A percentile compares a stretch with the other conserved stretches of the same genome.
Evolutionary conservation across 1,284 basidiomycete genomes (phyloP).

Genomic region (Trichosporon sp.): DNA sequence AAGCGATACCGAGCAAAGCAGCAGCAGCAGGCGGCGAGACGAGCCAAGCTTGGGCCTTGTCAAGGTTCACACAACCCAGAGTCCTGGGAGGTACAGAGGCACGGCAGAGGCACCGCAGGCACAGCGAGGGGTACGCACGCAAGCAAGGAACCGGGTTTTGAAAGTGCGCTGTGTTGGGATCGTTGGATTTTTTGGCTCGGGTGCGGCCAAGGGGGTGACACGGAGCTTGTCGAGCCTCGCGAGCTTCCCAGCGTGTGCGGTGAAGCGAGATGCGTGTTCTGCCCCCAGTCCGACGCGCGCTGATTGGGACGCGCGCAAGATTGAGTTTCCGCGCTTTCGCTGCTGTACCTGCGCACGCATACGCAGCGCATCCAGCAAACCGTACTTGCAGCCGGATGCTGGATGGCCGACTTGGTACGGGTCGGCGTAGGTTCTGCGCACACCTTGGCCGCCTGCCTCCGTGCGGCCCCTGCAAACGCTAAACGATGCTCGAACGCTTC

Average conservation of each 20-base stretch:
- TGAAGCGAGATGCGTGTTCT: not conserved
- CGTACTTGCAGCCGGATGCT: not conserved
- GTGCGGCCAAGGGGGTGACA: not conserved
- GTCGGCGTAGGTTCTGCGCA: not conserved
- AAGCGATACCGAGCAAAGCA: not conserved
- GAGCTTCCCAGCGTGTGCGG: not conserved
- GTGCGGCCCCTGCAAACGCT: not conserved
- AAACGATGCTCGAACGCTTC: not conserved
- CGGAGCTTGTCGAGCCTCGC: not conserved
- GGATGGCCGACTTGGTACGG: not conserved
- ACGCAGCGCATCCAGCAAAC: not conserved
- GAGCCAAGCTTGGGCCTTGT: not conserved
- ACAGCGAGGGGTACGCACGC: not conserved
- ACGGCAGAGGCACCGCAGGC: not conserved
- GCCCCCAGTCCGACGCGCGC: not conserved
- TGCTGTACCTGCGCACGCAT: not conserved
- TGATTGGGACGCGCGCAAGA: not conserved
- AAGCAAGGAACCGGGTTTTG: not conserved
- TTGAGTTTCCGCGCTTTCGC: not conserved
- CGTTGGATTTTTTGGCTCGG: not conserved
- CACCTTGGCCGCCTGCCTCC: not conserved
- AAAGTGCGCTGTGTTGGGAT: not conserved
- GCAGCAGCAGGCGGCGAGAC: not conserved
- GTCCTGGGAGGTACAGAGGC: not conserved
- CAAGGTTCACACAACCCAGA: not conserved